Evolutionary conservation across 441 rosid genomes (phyloP).

Genomic region (Adansonia grandidieri): DNA sequence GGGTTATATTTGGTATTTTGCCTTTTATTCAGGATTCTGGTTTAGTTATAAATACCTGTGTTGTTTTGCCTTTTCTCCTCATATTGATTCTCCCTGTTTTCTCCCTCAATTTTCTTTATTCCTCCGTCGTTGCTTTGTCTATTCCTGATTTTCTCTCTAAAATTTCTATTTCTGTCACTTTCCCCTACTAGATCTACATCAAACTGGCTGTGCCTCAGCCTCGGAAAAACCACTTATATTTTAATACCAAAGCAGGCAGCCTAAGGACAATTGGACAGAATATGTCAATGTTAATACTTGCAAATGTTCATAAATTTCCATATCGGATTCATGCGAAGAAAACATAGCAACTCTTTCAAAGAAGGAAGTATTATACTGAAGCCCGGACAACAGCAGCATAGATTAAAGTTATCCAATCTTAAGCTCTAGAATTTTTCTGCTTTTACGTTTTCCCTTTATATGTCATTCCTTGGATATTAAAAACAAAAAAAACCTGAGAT

Average conservation of each 20-base stretch:
- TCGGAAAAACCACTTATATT: background rate
- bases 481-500: constrained; percentile 62
- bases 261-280: background rate
- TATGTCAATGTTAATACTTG: background rate
- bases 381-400: background rate
- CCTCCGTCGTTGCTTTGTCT: background rate
- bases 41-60: too few species aligned
- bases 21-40: too few species aligned
- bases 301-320: constrained; percentile 13
- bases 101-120: background rate
- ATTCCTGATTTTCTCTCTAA: background rate
- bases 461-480: background rate
- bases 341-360: constrained; percentile 4
- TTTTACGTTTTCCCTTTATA: background rate
- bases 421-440: background rate
- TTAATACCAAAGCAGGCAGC: constrained; percentile 4
- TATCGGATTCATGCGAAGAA: background rate
- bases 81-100: background rate
- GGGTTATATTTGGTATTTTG: too few species aligned
- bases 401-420: constrained; percentile 1
- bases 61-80: background rate
- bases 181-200: background rate
- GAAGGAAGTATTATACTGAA: background rate
- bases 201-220: background rate
- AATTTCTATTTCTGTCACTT: background rate